Base-by-base conservation (phyloP, 495 filamentous ascomycete species). In the Glarea lozoyensis region DNA sequence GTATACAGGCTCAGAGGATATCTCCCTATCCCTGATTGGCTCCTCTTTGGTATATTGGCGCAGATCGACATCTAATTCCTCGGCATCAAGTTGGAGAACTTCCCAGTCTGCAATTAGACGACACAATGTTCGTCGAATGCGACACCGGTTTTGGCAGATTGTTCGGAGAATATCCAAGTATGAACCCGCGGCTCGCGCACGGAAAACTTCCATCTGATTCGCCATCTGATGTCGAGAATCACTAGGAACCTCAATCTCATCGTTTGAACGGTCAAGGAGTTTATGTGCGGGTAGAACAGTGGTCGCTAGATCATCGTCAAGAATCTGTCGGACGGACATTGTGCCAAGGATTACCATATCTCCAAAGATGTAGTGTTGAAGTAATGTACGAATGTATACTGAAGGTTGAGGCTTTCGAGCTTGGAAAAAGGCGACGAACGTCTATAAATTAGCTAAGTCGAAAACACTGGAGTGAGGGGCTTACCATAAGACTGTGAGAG, bases 71-170 rank as follows among this genome's bases (percentile, higher is more conserved):
- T 95, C 88, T 16, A 89, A 68, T 46, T 84, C 75, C 54, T 88
- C 83, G 11, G 84, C 83, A 64, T 94, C 88, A 22, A 76, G 64
- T 57, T 96, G 86, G 11, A 99, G 64, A 49, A 75, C 76, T 49
- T 97, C 90, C 79, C 86, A 94, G 46, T 89, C 83, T 16, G 77
- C 61, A 29, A 93, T 76, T 6, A 75, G 75, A 57, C 96, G 92
- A 46, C 79, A 86, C 19, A 99, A 66, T 11, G 79, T 86, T 22
- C 92, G 76, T 12, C 92, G 81, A 27, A 93, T 73, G 9, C 92
- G 81, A 55, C 87, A 88, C 38, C 88, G 75, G 52, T 99, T 99
- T 57, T 95, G 79, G 58, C 88, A 94, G 11, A 90, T 70, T 19
- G 81, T 78, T 34, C 84, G 78, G 49, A 88, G 82, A 15, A 90